Percentiles rank a stretch among this genome's conserved stretches.
Evolutionary conservation across 768 basidiomycete genomes (phyloP).

Genomic region (Hygrophorus russula): DNA sequence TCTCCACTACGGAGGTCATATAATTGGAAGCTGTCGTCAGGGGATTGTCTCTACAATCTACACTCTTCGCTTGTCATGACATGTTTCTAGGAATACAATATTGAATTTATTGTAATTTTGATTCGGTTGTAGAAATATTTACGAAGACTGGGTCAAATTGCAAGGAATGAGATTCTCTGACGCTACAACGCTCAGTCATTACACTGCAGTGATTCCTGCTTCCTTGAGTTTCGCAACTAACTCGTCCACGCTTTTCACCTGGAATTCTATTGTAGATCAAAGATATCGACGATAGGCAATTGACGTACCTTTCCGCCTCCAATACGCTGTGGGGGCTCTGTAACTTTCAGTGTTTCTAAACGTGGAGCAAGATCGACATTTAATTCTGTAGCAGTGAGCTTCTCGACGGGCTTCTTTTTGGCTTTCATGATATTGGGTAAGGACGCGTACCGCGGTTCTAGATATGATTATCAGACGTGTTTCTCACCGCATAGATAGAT

Average conservation of each 20-base stretch:
- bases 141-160: no score
- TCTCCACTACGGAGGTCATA: slow-evolving; percentile 58
- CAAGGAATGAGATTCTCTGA: no score
- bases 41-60: no score
- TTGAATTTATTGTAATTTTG: no score
- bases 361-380: slow-evolving; percentile 75
- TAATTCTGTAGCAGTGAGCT: slow-evolving; percentile 67
- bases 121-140: no score
- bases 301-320: no score
- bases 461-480: slow-evolving; percentile 4
- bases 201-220: slow-evolving; percentile 49
- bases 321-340: no score
- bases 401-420: slow-evolving; percentile 94
- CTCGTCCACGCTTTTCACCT: slow-evolving; percentile 66
- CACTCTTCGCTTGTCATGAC: no score
- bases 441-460: slow-evolving; percentile 98
- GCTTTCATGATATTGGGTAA: slow-evolving; percentile 97
- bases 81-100: no score
- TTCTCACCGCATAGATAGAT: neutral
- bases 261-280: neutral
- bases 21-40: no score
- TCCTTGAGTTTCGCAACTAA: slow-evolving; percentile 83
- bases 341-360: slow-evolving; percentile 75
- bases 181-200: neutral
- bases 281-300: no score